phyloP scores from a whole-genome alignment of 2,329 filamentous ascomycete genomes.

The Alternaria sp. region DNA sequence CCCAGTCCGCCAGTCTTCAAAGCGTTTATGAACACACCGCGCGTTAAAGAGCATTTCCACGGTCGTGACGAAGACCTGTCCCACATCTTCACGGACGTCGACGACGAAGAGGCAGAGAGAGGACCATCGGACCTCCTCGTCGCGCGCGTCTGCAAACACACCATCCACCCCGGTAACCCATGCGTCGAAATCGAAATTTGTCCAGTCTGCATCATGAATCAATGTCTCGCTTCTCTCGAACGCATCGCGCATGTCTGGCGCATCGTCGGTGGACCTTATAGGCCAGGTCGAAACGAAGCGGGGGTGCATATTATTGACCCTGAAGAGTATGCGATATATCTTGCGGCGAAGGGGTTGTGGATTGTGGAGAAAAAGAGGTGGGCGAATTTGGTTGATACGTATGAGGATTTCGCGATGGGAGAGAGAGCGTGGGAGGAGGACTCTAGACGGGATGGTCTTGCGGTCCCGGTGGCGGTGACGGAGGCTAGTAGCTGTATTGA shows the following conservation, averaged over 20 bases:
- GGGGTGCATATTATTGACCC: background rate
- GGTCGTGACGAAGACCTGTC: background rate
- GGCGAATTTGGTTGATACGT: background rate
- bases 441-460: background rate
- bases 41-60: background rate
- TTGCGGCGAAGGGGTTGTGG: background rate
- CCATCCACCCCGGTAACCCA: background rate
- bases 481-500: background rate
- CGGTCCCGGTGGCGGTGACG: background rate
- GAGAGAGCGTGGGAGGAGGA: constrained; percentile 1
- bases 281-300: background rate
- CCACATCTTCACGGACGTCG: background rate
- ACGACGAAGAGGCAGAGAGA: background rate
- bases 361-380: background rate
- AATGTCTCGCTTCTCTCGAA: constrained; percentile 1
- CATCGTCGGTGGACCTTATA: background rate
- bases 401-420: background rate
- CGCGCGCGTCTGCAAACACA: background rate
- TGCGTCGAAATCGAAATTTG: background rate
- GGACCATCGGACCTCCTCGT: background rate
- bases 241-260: constrained; percentile 4
- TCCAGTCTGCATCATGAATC: background rate
- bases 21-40: background rate
- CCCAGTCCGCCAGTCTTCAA: background rate
- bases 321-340: background rate